These are phyloP conservation scores for Hygrophorus russula DNA, from an alignment of 768 basidiomycete species.

Conservation along the genomic window DNA sequence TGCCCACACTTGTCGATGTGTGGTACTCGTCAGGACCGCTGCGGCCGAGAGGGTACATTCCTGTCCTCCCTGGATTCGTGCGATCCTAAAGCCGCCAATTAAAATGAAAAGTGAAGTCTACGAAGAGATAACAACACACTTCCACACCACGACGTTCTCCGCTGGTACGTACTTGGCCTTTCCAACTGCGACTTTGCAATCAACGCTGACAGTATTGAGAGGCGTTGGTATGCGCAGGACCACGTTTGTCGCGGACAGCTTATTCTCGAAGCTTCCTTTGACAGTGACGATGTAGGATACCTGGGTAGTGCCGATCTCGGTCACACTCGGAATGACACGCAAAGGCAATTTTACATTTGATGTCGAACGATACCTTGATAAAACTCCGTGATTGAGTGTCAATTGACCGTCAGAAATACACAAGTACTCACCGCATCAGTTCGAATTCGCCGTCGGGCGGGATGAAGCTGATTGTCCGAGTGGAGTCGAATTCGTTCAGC, in stretches of 20 bases:
- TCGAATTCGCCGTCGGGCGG: constrained; percentile 99
- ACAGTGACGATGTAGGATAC: constrained; percentile 87
- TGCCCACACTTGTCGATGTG: constrained; percentile 92
- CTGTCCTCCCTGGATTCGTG: constrained; percentile 84
- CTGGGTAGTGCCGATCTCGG: constrained; percentile 83
- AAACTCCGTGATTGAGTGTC: neutral
- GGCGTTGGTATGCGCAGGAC: constrained; percentile 94
- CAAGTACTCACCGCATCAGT: constrained; percentile 69
- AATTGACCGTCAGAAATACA: neutral
- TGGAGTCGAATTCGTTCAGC: constrained; percentile 88
- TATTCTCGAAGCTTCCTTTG: constrained; percentile 82
- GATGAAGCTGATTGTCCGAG: constrained; percentile 90
- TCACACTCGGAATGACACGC: constrained; percentile 80
- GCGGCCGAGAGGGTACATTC: constrained; percentile 80
- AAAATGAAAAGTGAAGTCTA: neutral
- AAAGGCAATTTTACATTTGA: constrained; percentile 94
- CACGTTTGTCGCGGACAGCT: constrained; percentile 88
- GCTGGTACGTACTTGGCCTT: constrained; percentile 97
- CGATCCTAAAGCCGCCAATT: constrained; percentile 46
- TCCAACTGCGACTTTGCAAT: constrained; percentile 83
- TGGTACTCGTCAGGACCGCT: constrained; percentile 79
- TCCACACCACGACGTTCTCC: constrained; percentile 96
- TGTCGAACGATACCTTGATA: constrained; percentile 81
- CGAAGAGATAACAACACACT: constrained; percentile 44
- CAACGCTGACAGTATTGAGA: constrained; percentile 84